Evolutionary conservation across 768 basidiomycete genomes (phyloP), one percentile per base, ranked within the genome.

Genomic region (Boletus huronensis): DNA sequence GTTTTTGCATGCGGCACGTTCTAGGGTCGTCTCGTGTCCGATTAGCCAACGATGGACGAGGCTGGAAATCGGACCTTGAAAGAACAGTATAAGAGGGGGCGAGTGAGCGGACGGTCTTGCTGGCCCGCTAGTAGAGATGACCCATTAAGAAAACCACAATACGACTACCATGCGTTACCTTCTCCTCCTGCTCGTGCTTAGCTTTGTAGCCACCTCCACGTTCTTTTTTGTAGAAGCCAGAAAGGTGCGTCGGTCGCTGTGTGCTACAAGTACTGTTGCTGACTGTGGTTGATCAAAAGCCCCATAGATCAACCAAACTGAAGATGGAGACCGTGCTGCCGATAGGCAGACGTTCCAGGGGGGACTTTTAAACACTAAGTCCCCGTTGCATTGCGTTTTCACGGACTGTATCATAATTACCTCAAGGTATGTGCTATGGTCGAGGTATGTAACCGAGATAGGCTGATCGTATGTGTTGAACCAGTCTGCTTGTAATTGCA

Each of bases 81-180:
- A 51, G 63, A 34, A 40, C 13, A 6, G 57, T 68, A 66, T 66
- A 66, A 68, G 64, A 68, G 26, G 23, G 53, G 47, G 39, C 28
- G 45, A 50, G 47, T 25, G 10, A 25, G 28, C 19, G 36, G 41
- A 47, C 16, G 26, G 54, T 53, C 29, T 53, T 49, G 43, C 32
- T 38, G 66, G 66, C 65, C 66, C 66, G 66, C 45, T 55, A 68
- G 58, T 55, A 68, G 58, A 68, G 21, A 66, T 66, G 65, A 65
- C 65, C 55, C 29, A 60, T 58, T 68, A 58, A 54, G 58, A 48
- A 67, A 57, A 48, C 50, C 39, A 38, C 17, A 39, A 40, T 5
- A 47, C 48, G 6, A 47, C 36, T 25, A 43, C 32, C 50, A 66
- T 66, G 65, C 65, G 65, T 34, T 68, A 57, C 58, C 58, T 68